Percentiles rank a stretch among this genome's conserved stretches.
Evolutionary conservation across 2,329 filamentous ascomycete genomes (phyloP).

Genomic region (Grosmannia clavigera): DNA sequence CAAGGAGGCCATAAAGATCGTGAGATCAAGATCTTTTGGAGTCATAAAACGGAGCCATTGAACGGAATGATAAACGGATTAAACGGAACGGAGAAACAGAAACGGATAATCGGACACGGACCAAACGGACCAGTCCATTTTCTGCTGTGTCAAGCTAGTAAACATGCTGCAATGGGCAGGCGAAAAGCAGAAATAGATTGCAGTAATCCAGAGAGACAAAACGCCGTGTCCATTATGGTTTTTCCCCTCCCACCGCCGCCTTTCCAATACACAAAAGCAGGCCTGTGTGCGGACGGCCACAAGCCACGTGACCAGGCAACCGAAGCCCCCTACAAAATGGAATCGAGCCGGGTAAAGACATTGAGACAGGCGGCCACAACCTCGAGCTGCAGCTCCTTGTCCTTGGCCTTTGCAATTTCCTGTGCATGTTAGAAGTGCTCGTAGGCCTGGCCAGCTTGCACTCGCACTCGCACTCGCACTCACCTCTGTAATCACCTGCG

Average conservation of each 20-base stretch:
- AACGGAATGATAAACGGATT: not conserved
- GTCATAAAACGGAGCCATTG: not conserved
- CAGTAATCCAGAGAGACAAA: not conserved
- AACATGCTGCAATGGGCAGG: not conserved
- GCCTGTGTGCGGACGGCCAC: not conserved
- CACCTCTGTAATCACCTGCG: constrained; percentile 70
- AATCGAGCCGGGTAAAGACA: constrained; percentile 96
- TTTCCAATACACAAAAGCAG: constrained; percentile 7
- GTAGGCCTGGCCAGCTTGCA: too few species aligned
- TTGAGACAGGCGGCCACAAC: constrained; percentile 93
- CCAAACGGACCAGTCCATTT: not conserved
- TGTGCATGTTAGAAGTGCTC: constrained; percentile 16
- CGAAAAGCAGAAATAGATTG: not conserved
- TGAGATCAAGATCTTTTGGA: not conserved
- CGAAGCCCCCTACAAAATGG: constrained; percentile 54
- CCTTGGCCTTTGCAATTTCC: constrained; percentile 75
- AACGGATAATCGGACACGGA: not conserved
- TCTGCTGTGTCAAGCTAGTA: not conserved
- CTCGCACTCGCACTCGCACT: constrained; percentile 11
- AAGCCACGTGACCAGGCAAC: not conserved
- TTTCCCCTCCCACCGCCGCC: constrained; percentile 2
- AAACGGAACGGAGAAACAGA: not conserved
- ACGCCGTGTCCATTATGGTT: constrained; percentile 5
- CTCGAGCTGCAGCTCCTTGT: constrained; percentile 93
- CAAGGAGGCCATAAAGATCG: not conserved